Evolutionary conservation across 1,284 basidiomycete genomes (phyloP), one percentile per base, ranked within the genome.

Genomic region (Moesziomyces aphidis): DNA sequence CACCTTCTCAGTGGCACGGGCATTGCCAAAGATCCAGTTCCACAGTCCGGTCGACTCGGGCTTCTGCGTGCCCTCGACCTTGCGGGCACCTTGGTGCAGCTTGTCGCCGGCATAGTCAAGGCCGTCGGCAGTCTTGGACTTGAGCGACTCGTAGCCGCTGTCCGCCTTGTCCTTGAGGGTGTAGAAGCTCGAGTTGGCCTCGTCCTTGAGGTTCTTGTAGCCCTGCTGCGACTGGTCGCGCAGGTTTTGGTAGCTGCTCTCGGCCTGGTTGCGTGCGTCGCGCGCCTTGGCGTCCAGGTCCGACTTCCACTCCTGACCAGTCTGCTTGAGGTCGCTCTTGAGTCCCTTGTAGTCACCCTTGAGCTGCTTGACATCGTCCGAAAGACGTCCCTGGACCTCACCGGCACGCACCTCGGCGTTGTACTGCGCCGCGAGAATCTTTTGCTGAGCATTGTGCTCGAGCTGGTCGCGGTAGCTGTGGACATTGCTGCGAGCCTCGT

Each of bases 11-110:
- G 66, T 74, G 6, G 72, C 66, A 52, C 54, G 39, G 1, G 24
- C 55, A 50, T 75, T 66, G n/a, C 73, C 73, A 53, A 71, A 66
- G 67, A 75, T 70, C 63, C 63, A 70, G 54, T 70, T 67, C 73
- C 73, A 75, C 59, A 70, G 48, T 11, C 73, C 73, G 13, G 65
- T 73, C 48, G 64, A 68, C 36, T 68, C 50, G 22, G 64, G 56
- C 50, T 67, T 57, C 61, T 73, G 65, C 21, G 39, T 39, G 9
- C 52, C 58, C 59, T 73, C 71, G 21, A 73, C 61, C 57, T 68
- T 68, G 15, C 71, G 50, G 10, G 71, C 71, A 7, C 71, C 65
- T 22, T 45, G n/a, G 48, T 73, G 61, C 47, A 73, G 54, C 61
- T 73, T 68, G 52, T 73, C 71, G 19, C 71, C 61, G 1, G 65